Evolutionary conservation across 2,329 filamentous ascomycete genomes (phyloP).

Genomic region (Akanthomyces lecanii): DNA sequence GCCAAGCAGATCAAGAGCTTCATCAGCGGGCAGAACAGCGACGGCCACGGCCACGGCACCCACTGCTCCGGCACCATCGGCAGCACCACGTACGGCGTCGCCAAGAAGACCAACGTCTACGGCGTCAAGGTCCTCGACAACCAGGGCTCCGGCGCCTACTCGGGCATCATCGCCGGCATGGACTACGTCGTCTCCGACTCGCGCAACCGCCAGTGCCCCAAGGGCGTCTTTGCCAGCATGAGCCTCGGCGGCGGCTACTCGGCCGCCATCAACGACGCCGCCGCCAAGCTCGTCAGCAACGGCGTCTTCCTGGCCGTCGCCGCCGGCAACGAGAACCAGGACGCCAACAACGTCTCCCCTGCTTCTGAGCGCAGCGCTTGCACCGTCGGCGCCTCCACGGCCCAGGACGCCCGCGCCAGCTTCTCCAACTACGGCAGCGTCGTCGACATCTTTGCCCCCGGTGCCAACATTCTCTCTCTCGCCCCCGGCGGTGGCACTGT

Average conservation of each 20-base stretch:
- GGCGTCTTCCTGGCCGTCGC: slow-evolving; percentile 53
- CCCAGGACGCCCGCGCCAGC: slow-evolving; percentile 33
- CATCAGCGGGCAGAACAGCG: slow-evolving; percentile 32
- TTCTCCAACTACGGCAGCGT: slow-evolving; percentile 48
- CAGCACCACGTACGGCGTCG: slow-evolving; percentile 40
- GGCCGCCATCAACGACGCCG: slow-evolving; percentile 44
- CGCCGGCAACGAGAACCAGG: slow-evolving; percentile 45
- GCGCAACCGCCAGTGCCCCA: slow-evolving; percentile 33
- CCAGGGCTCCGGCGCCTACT: slow-evolving; percentile 34
- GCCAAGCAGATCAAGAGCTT: slow-evolving; percentile 38
- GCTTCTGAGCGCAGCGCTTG: slow-evolving; percentile 42
- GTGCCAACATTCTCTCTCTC: slow-evolving; percentile 41
- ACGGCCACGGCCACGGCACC: slow-evolving; percentile 45
- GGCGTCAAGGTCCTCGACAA: slow-evolving; percentile 44
- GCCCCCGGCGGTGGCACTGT: slow-evolving; percentile 38
- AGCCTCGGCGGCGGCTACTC: slow-evolving; percentile 48
- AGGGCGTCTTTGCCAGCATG: slow-evolving; percentile 49
- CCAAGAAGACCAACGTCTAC: slow-evolving; percentile 40
- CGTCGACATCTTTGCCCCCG: slow-evolving; percentile 48
- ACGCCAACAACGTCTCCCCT: slow-evolving; percentile 43
- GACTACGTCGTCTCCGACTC: slow-evolving; percentile 38
- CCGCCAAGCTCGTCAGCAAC: slow-evolving; percentile 36
- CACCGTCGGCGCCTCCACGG: slow-evolving; percentile 45
- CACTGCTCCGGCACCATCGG: slow-evolving; percentile 45
- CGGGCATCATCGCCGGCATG: slow-evolving; percentile 41